These are phyloP conservation scores for Colletotrichum liriopes DNA, from an alignment of 2,329 filamentous ascomycete species.

Conservation along the genomic window DNA sequence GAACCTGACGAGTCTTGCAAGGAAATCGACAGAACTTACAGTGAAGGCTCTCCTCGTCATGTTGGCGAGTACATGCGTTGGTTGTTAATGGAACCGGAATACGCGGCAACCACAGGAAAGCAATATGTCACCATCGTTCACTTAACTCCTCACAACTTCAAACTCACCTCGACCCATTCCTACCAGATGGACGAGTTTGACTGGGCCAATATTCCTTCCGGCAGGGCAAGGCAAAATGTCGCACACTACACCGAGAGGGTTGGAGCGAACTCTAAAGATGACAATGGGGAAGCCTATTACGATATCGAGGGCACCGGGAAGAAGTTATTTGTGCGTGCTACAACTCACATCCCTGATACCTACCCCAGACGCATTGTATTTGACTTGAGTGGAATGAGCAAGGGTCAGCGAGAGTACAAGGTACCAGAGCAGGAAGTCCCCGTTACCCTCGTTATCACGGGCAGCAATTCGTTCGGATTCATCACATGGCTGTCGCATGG, in stretches of 20 bases:
- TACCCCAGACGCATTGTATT: slow-evolving; percentile 49
- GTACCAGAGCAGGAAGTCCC: slow-evolving; percentile 50
- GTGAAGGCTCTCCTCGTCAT: background rate
- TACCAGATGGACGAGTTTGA: slow-evolving; percentile 53
- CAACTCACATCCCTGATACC: slow-evolving; percentile 49
- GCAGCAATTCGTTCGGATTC: slow-evolving; percentile 53
- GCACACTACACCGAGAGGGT: slow-evolving; percentile 47
- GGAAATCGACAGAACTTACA: background rate
- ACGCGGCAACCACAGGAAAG: slow-evolving; percentile 4
- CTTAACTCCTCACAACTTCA: slow-evolving; percentile 52
- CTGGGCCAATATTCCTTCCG: slow-evolving; percentile 53
- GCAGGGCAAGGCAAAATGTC: slow-evolving; percentile 50
- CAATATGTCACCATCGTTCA: slow-evolving; percentile 55
- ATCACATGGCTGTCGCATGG: slow-evolving; percentile 50
- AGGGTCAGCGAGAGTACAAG: slow-evolving; percentile 53
- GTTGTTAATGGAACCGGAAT: slow-evolving; percentile 21
- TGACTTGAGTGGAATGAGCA: slow-evolving; percentile 51
- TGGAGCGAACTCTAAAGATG: slow-evolving; percentile 44
- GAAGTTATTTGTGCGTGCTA: slow-evolving; percentile 50
- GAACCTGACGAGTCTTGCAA: slow-evolving; percentile 8
- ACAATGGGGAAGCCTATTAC: slow-evolving; percentile 53
- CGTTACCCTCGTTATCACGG: slow-evolving; percentile 54
- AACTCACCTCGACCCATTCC: slow-evolving; percentile 42
- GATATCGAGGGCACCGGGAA: slow-evolving; percentile 50
- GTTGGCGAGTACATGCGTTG: slow-evolving; percentile 26